Base-by-base conservation (phyloP, 2,329 filamentous ascomycete genomes). In the Coniochaeta sp. region DNA sequence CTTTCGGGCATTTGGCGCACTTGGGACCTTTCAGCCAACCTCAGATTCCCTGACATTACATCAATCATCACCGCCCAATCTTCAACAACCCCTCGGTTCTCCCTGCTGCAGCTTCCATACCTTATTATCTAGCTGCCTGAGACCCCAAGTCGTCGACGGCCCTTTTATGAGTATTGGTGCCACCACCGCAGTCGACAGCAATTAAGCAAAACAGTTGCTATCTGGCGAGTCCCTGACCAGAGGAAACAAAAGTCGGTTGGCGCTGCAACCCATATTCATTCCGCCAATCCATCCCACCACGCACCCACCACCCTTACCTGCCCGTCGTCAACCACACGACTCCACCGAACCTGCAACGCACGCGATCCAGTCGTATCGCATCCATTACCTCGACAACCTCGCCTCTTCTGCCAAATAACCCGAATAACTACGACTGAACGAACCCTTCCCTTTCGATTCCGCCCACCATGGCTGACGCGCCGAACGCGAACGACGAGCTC, bases 401-500 rank as follows among this genome's bases (percentile, higher is more conserved):
- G 32, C 40, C 30, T 26, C 50, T 16, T 18, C 26, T 10, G 18
- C 26, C 3, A 31, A 20, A 30, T 47, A 42, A 24, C 45, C 30
- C 42, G 13, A 22, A 46, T 46, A 12, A n/a, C 42, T 28, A 22
- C 42, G 22, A 46, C 16, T 46, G 27, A 31, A 18, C 8, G 38
- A 4, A 22, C 20, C 54, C 51, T 46, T 48, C 22, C 49, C 49
- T 46, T 42, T 32, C 51, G 52, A 52, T 53, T 51, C 52, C 55
- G 58, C 56, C 58, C 60, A 64, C 72, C 71, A 97, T 97, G 92
- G 90, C 82, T 74, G 82, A 96, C 76, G 87, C 86, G 75, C 81
- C 86, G 71, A 89, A 86, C 74, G 85, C 92, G 78, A 95, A 87
- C 72, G 94, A 99, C 76, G 95, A 97, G 85, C 91, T 99, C 67